Evolutionary conservation across 1,139 yeast genomes (phyloP).

Genomic region (Candida pseudoviswanathii): DNA sequence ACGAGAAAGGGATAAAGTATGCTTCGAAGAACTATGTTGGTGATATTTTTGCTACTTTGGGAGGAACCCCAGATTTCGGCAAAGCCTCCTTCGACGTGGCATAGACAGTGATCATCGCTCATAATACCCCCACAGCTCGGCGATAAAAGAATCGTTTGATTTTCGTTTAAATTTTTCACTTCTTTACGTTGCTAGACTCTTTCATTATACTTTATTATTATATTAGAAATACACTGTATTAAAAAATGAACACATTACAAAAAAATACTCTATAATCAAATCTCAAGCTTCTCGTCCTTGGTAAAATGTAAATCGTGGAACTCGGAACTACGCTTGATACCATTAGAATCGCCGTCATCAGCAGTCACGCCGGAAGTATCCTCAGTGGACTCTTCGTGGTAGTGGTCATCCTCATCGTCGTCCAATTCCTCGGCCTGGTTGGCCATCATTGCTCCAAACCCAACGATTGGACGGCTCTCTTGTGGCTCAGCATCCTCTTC

Average conservation of each 20-base stretch:
- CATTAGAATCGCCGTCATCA: neutral
- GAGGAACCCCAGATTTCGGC: slow-evolving; percentile 35
- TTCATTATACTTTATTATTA: neutral
- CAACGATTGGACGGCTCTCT: neutral
- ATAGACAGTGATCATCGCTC: slow-evolving; percentile 9
- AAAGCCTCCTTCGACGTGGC: slow-evolving; percentile 22
- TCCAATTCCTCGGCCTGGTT: neutral
- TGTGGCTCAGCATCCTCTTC: neutral
- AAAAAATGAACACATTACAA: neutral
- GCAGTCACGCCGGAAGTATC: slow-evolving; percentile 2
- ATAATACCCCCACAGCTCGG: too few relatives aligned
- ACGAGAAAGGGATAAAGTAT: slow-evolving; percentile 37
- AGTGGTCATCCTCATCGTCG: neutral
- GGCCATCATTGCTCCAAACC: neutral
- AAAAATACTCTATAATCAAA: neutral
- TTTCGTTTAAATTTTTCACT: neutral
- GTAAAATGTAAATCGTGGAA: neutral
- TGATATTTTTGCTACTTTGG: slow-evolving; percentile 58
- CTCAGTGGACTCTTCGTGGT: slow-evolving; percentile 1
- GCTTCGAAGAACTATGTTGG: slow-evolving; percentile 59
- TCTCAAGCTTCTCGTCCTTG: slow-evolving; percentile 1
- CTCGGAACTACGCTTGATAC: neutral
- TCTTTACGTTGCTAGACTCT: neutral
- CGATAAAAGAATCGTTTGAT: too few relatives aligned
- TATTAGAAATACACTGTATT: neutral